These are phyloP conservation scores for Monosporascus sp. DNA, from an alignment of 2,329 filamentous ascomycete genomes.

Conservation along the genomic window DNA sequence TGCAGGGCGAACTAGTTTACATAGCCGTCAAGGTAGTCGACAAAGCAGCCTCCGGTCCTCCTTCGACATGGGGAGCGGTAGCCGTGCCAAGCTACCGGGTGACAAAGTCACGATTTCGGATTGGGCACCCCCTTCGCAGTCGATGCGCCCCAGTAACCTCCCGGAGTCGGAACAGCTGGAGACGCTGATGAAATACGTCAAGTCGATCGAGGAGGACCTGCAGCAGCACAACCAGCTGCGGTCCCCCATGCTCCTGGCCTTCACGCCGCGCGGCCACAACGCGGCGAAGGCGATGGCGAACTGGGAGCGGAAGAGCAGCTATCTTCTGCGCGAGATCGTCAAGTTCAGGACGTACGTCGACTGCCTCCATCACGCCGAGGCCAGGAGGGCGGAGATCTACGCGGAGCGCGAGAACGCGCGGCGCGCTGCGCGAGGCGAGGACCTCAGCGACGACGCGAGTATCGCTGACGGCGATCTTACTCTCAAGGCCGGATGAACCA, in stretches of 20 bases:
- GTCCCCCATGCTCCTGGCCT: slow-evolving; percentile 81
- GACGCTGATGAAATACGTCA: slow-evolving; percentile 72
- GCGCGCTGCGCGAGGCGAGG: slow-evolving; percentile 42
- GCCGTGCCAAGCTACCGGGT: slow-evolving; percentile 67
- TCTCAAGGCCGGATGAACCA: background rate
- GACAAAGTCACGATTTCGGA: slow-evolving; percentile 81
- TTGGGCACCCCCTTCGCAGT: slow-evolving; percentile 85
- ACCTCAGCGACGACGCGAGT: slow-evolving; percentile 33
- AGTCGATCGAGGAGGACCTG: slow-evolving; percentile 79
- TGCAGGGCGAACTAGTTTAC: slow-evolving; percentile 39
- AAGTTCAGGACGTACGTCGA: slow-evolving; percentile 97
- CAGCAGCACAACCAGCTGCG: slow-evolving; percentile 84
- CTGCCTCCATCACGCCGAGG: slow-evolving; percentile 66
- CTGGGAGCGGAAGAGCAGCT: slow-evolving; percentile 94
- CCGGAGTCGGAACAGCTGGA: slow-evolving; percentile 76
- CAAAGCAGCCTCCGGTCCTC: slow-evolving; percentile 50
- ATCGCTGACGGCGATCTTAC: slow-evolving; percentile 2
- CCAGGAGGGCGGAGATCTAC: slow-evolving; percentile 67
- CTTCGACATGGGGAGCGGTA: slow-evolving; percentile 57
- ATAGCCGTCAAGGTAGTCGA: slow-evolving; percentile 34
- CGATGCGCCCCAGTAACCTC: slow-evolving; percentile 76
- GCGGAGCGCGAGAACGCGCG: slow-evolving; percentile 49
- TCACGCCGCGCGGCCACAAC: slow-evolving; percentile 79
- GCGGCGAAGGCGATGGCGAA: slow-evolving; percentile 82
- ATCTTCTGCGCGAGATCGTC: slow-evolving; percentile 87